Percentiles rank a stretch among this genome's conserved stretches.
phyloP scores from a whole-genome alignment of 164 flowering plant genomes.

The Macadamia tetraphylla region DNA sequence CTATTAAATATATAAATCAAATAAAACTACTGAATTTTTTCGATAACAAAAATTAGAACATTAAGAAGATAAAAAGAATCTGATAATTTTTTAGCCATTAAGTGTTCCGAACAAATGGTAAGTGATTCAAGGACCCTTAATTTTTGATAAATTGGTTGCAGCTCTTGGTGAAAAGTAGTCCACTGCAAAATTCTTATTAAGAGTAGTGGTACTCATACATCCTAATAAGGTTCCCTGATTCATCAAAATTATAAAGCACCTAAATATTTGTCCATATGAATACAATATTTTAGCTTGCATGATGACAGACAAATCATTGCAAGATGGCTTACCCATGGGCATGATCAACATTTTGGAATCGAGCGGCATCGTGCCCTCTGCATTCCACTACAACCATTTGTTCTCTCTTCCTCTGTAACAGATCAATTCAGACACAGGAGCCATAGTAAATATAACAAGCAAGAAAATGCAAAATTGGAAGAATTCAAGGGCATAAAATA shows the following conservation, averaged over 20 bases:
- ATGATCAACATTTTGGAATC: slow-evolving; percentile 61
- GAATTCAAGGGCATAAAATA: neutral
- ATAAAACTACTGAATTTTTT: neutral
- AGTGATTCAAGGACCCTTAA: no score
- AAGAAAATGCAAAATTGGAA: neutral
- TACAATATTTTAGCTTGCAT: neutral
- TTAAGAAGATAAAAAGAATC: no score
- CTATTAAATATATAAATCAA: neutral
- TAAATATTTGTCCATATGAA: neutral
- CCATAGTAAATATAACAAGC: neutral
- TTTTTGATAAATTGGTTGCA: neutral
- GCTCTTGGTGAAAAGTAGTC: neutral
- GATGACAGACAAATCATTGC: neutral
- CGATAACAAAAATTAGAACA: no score
- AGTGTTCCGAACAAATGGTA: no score
- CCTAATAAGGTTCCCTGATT: neutral
- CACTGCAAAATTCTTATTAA: neutral
- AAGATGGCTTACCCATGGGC: slow-evolving; percentile 77
- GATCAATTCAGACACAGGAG: neutral
- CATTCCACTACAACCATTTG: slow-evolving; percentile 72
- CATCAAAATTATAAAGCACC: neutral
- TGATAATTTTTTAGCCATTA: no score
- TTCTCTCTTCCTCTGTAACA: slow-evolving; percentile 62
- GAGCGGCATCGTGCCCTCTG: slow-evolving; percentile 97
- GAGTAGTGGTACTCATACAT: neutral